A percentile compares a stretch with the other conserved stretches of the same genome.
Evolutionary conservation across 805 yeast species (phyloP).

Genomic region (Barnettozyma pratensis): DNA sequence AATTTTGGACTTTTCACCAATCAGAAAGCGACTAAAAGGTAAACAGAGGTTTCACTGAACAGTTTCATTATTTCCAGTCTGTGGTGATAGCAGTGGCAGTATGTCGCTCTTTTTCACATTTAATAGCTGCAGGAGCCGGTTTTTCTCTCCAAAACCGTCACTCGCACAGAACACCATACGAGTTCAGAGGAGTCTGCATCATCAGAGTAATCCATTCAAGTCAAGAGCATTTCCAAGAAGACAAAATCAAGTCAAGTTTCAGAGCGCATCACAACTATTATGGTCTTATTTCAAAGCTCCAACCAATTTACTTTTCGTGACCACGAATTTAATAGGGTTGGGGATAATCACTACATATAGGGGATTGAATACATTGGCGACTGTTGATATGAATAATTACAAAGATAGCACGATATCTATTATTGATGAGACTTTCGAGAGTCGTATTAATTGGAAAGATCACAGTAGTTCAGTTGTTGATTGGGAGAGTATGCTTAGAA

Average conservation of each 20-base stretch:
- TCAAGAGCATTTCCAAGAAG: not conserved
- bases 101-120: slow-evolving; percentile 3
- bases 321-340: slow-evolving; percentile 31
- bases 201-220: slow-evolving; percentile 2
- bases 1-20: too few species aligned
- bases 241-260: not conserved
- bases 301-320: slow-evolving; percentile 31
- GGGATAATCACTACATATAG: slow-evolving; percentile 30
- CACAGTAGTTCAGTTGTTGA: not conserved
- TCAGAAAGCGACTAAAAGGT: not conserved
- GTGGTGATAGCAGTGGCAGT: too few species aligned
- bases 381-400: not conserved
- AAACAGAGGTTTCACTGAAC: not conserved
- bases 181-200: not conserved
- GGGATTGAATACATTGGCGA: slow-evolving; percentile 22
- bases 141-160: not conserved
- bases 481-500: not conserved
- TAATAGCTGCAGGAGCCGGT: not conserved
- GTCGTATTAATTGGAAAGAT: not conserved
- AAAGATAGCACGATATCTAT: not conserved
- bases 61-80: not conserved
- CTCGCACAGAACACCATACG: not conserved
- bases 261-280: slow-evolving; percentile 13
- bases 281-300: slow-evolving; percentile 38
- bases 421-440: not conserved